A percentile compares a stretch with the other conserved stretches of the same genome.
phyloP scores from a whole-genome alignment of 73 alveolate species.

The Paramecium sonneborni region DNA sequence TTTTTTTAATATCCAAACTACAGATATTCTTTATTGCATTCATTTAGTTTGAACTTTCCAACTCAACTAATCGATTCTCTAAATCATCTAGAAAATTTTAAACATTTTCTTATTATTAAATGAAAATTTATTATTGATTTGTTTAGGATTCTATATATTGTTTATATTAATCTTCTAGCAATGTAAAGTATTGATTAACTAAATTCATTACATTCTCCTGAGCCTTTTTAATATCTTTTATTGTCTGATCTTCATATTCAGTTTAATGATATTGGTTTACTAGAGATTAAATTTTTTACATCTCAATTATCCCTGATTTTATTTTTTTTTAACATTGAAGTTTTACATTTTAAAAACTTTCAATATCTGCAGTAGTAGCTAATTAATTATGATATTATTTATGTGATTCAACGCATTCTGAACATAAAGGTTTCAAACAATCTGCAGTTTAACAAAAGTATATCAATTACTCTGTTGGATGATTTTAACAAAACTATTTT shows the following conservation, averaged over 20 bases:
- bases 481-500: not conserved
- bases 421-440: constrained; percentile 52
- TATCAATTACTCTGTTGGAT: constrained; percentile 14
- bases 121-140: not conserved
- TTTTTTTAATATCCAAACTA: not conserved
- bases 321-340: not conserved
- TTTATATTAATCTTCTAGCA: not conserved
- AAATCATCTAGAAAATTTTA: not conserved
- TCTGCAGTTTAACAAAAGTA: constrained; percentile 44
- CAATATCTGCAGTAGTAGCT: constrained; percentile 36
- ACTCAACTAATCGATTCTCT: not conserved
- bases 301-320: not conserved
- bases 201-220: not conserved
- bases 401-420: constrained; percentile 55
- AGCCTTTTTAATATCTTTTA: not conserved
- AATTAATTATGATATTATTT: constrained; percentile 15
- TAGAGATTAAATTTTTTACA: not conserved
- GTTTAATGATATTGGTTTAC: not conserved
- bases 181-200: not conserved
- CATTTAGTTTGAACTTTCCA: not conserved
- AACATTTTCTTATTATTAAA: not conserved
- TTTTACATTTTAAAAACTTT: constrained; percentile 8
- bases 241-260: not conserved
- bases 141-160: not conserved
- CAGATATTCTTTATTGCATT: not conserved